Base-by-base conservation (phyloP, 106 monocot species). In the Posidonia australis region DNA sequence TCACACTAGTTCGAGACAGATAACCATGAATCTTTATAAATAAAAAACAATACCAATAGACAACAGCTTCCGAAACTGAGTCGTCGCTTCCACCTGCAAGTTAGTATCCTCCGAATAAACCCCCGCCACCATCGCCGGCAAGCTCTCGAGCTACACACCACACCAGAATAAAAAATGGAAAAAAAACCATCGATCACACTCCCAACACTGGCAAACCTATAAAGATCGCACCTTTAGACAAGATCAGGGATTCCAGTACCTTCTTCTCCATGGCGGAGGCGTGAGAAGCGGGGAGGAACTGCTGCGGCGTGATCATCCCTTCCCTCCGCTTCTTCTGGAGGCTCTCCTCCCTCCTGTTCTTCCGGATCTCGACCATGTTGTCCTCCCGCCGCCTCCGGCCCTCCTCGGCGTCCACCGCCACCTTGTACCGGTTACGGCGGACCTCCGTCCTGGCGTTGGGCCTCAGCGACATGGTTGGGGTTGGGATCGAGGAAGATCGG, bases 361-460 rank as follows among this genome's bases (percentile, higher is more conserved):
- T 82, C 74, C 82, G 79, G 59, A 82, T 79, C 79, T 82, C 78
- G 71, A 82, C 86, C 69, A 86, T 79, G 82, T 82, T 74, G 71
- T 86, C 82, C 59, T 86, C 86, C 58, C 81, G 70, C 46, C 82
- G 53, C 65, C 85, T 62, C 17, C 85, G 76, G 13, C 86, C 82
- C 70, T 86, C 86, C 53, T 86, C 86, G 10, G 86, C 86, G 28
- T 86, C 86, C 26, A 86, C 82, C 44, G 79, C 79, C 23, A 82
- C 86, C 70, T 86, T 86, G 74, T 82, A 86, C 55, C 72, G 74
- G 77, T 82, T 86, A 14, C 82, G 73, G 55, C 86, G 77, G 61
- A 79, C 77, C 79, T 86, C 86, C 54, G 60, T 82, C 76, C 82
- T 62, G 64, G 79, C 79, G 79, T 63, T 86, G 60, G 86, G 82